phyloP scores from a whole-genome alignment of 768 basidiomycete genomes.

The Lentinula aciculospora region DNA sequence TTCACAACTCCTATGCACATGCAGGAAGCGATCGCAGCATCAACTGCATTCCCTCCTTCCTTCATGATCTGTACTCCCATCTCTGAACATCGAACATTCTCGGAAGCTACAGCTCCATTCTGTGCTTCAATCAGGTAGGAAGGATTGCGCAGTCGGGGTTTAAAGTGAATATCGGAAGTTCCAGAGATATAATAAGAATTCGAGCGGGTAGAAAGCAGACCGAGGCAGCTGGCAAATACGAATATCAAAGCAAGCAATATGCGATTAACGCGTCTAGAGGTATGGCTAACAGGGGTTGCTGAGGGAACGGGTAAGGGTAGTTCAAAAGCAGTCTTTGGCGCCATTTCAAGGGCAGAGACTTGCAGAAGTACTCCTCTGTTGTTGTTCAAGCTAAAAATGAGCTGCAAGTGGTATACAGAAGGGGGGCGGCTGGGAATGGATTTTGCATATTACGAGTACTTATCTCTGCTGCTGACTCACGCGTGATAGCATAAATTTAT shows the following conservation, averaged over 20 bases:
- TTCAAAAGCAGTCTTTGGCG: background rate
- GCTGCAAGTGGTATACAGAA: background rate
- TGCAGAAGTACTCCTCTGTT: background rate
- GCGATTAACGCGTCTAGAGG: background rate
- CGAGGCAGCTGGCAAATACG: background rate
- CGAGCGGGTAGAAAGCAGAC: background rate
- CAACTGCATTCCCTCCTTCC: conserved; percentile 87
- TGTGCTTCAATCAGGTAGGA: conserved; percentile 56
- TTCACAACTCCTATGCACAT: conserved; percentile 82
- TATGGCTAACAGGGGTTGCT: background rate
- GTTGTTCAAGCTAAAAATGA: no score
- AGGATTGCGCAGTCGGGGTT: conserved; percentile 33
- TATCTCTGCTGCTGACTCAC: background rate
- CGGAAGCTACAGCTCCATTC: conserved; percentile 84
- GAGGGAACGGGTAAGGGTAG: background rate
- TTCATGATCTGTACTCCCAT: conserved; percentile 75
- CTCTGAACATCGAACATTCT: conserved; percentile 81
- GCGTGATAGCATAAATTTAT: background rate
- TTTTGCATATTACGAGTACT: background rate
- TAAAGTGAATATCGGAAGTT: background rate
- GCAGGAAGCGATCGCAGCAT: conserved; percentile 75
- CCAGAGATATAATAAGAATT: background rate
- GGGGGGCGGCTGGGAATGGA: background rate
- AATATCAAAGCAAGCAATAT: background rate
- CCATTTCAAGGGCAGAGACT: background rate